phyloP scores from a whole-genome alignment of 1,139 yeast species.

The Blastobotrys petasosporus region DNA sequence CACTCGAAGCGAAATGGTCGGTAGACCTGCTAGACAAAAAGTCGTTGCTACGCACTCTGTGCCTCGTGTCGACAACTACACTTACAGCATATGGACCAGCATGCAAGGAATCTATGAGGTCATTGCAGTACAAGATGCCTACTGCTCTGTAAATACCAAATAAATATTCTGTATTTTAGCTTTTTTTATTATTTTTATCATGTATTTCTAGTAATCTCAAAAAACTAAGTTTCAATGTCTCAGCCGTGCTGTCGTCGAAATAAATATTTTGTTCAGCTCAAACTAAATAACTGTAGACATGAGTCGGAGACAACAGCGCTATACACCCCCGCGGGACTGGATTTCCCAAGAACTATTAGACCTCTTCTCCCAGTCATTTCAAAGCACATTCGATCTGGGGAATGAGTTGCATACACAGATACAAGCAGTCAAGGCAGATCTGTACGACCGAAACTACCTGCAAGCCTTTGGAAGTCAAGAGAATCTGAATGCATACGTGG shows the following conservation, averaged over 20 bases:
- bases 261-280: too few relatives aligned
- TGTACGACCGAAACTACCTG: conserved; percentile 63
- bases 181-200: background rate
- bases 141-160: conserved; percentile 45
- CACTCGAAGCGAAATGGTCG: conserved; percentile 44
- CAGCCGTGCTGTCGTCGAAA: too few relatives aligned
- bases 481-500: conserved; percentile 69
- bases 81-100: conserved; percentile 67
- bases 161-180: background rate
- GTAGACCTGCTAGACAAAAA: conserved; percentile 36
- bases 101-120: conserved; percentile 95
- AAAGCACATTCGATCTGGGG: conserved; percentile 20
- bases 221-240: background rate
- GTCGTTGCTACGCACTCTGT: conserved; percentile 76
- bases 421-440: conserved; percentile 62
- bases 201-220: conserved; percentile 1
- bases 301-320: background rate
- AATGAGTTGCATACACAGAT: conserved; percentile 32
- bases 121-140: conserved; percentile 74
- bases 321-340: conserved; percentile 1
- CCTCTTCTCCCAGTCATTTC: conserved; percentile 25
- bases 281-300: too few relatives aligned
- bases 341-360: conserved; percentile 21
- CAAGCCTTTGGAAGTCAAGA: conserved; percentile 60
- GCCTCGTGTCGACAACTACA: conserved; percentile 59